Evolutionary conservation across 495 filamentous ascomycete genomes (phyloP).

Genomic region (Chaetomium fimeti): DNA sequence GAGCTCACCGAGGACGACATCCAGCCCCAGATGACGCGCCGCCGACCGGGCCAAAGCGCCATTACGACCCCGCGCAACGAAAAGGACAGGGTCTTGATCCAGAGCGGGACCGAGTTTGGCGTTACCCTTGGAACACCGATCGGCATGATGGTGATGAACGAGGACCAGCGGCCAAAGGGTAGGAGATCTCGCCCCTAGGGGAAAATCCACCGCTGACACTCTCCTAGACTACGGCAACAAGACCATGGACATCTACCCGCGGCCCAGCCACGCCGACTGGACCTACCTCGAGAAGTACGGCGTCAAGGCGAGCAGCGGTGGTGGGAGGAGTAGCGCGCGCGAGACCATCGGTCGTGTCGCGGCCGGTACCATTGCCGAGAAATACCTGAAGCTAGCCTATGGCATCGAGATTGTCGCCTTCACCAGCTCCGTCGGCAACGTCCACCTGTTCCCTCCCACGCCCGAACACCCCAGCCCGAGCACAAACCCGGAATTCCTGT

Average conservation of each 20-base stretch:
- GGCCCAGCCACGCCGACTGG: conserved; percentile 93
- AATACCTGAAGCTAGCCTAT: conserved; percentile 78
- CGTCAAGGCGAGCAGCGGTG: conserved; percentile 88
- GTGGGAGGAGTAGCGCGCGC: conserved; percentile 85
- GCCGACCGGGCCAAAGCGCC: conserved; percentile 84
- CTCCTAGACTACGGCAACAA: conserved; percentile 75
- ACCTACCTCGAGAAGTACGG: conserved; percentile 98
- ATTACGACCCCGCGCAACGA: conserved; percentile 92
- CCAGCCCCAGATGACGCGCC: conserved; percentile 89
- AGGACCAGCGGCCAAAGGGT: conserved; percentile 84
- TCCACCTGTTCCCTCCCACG: conserved; percentile 82
- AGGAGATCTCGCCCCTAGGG: not conserved
- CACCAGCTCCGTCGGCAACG: conserved; percentile 77
- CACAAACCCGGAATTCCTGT: conserved; percentile 82
- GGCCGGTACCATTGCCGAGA: conserved; percentile 93
- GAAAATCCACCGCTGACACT: not conserved
- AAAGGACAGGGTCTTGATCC: conserved; percentile 87
- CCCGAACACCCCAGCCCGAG: conserved; percentile 66
- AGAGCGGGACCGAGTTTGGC: conserved; percentile 91
- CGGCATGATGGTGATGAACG: conserved; percentile 79
- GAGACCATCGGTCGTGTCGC: conserved; percentile 95
- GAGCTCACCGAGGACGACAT: conserved; percentile 84
- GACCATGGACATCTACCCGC: conserved; percentile 89
- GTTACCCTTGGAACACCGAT: conserved; percentile 92
- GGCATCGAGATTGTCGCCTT: conserved; percentile 90